phyloP scores from a whole-genome alignment of 306 rosid genomes.

The Quercus ilex region DNA sequence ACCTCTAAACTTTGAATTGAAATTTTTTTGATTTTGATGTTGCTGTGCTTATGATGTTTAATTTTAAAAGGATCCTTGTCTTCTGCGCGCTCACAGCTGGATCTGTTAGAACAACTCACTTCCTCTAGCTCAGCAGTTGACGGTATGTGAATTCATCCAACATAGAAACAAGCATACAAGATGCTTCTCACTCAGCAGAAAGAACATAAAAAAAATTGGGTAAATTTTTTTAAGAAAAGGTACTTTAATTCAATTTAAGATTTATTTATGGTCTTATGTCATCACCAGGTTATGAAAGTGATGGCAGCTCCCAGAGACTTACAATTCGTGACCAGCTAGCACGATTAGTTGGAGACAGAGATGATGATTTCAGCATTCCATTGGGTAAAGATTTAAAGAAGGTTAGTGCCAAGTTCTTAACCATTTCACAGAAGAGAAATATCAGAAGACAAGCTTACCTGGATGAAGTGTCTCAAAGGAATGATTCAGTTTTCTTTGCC shows the following conservation, averaged over 20 bases:
- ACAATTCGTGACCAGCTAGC: slow-evolving; percentile 78
- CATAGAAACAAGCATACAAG: neutral
- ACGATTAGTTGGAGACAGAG: slow-evolving; percentile 59
- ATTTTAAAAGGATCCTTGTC: slow-evolving; percentile 55
- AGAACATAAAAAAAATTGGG: neutral
- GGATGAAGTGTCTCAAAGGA: slow-evolving; percentile 81
- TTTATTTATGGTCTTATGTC: slow-evolving; percentile 9
- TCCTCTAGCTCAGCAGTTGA: slow-evolving; percentile 53
- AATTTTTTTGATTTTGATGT: neutral
- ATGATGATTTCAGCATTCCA: slow-evolving; percentile 73
- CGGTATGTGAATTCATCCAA: slow-evolving; percentile 38
- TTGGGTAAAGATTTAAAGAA: slow-evolving; percentile 78
- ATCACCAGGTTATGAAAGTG: slow-evolving; percentile 68
- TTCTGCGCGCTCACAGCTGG: slow-evolving; percentile 75
- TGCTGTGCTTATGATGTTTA: slow-evolving; percentile 12
- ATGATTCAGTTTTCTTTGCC: slow-evolving; percentile 85
- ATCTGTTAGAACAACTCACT: slow-evolving; percentile 89
- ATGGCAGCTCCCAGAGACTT: slow-evolving; percentile 40
- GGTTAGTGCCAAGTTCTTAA: slow-evolving; percentile 69
- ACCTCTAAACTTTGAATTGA: neutral
- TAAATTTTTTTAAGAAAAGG: neutral
- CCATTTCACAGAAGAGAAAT: slow-evolving; percentile 86
- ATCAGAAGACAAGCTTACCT: slow-evolving; percentile 82
- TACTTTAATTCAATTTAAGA: neutral
- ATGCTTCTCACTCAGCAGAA: neutral